These are phyloP conservation scores for Vitellaria paradoxa DNA, from an alignment of 179 eudicot genomes.

Conservation along the genomic window DNA sequence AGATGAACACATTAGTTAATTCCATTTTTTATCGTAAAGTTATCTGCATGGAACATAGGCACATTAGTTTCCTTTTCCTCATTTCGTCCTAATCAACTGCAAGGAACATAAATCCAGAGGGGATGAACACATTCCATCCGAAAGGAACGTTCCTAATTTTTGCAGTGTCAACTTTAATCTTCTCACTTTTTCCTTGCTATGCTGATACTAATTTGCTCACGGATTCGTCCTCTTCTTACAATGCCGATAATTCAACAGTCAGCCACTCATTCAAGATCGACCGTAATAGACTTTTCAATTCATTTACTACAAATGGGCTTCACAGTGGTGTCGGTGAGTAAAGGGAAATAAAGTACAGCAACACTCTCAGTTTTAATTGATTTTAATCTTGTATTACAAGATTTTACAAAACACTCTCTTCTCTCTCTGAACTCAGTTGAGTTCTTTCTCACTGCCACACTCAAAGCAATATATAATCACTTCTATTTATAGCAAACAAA, in stretches of 20 bases:
- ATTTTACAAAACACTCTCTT: too few relatives aligned
- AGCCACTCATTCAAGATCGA: slow-evolving; percentile 9
- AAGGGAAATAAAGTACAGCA: too few relatives aligned
- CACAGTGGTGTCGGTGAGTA: not conserved
- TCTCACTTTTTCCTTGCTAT: not conserved
- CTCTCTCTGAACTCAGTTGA: too few relatives aligned
- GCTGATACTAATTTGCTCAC: not conserved
- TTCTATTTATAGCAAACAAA: too few relatives aligned
- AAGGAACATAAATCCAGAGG: not conserved
- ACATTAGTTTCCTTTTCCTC: too few relatives aligned
- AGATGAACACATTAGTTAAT: too few relatives aligned
- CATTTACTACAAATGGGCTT: slow-evolving; percentile 9
- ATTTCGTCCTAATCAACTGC: too few relatives aligned
- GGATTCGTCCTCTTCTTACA: not conserved
- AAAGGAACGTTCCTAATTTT: not conserved
- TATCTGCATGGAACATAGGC: too few relatives aligned
- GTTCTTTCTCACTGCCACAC: not conserved
- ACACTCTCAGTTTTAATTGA: too few relatives aligned
- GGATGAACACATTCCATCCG: not conserved
- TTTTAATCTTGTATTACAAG: not conserved
- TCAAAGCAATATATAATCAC: too few relatives aligned
- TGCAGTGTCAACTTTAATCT: not conserved
- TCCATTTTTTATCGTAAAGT: too few relatives aligned
- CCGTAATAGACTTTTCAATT: not conserved
- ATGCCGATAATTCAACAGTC: slow-evolving; percentile 15